Base-by-base conservation (phyloP, 352 stramenopile genomes). In the Halophytophthora polymorphica region DNA sequence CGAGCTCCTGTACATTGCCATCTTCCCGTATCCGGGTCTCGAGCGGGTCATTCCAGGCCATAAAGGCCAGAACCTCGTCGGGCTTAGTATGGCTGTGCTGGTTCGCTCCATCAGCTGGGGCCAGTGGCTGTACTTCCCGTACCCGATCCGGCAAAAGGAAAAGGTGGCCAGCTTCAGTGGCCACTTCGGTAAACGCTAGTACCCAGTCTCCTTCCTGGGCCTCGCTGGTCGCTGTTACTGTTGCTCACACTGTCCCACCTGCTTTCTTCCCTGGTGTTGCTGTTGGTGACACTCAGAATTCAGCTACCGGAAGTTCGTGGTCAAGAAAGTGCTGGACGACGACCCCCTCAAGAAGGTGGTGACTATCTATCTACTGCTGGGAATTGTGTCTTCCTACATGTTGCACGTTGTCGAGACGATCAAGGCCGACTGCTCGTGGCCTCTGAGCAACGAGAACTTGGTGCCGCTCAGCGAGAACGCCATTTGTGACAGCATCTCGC, bases 271-370 rank as follows among this genome's bases (percentile, higher is more conserved):
- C n/a, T 43, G 40, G 13, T 44, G 6, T 40, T 10, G 2, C 29
- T 19, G 13, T 23, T 25, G 8, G 8, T 6, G 29, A 37, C 47
- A 33, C 6, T 15, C 48, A 82, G 73, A 89, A 45, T 87, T 89
- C 46, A 79, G 58, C 39, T 89, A 89, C 38, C 63, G 61, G 7
- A 59, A 79, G 38, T 89, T 89, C 22, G 78, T 87, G 41, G 63
- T 89, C 46, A 89, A 87, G 51, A 89, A 87, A 50, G 75, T 87
- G 12, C 55, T 89, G 25, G 73, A 87, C 19, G 75, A 89, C 25
- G 58, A 46, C 11, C 73, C 73, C 11, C 31, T 87, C 11, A 56
- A 31, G 13, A 87, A 89, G 41, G 58, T 86, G 21, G 2, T 44
- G 6, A 50, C 64, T 2, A 46, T 80, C 17, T 58, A 63, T 35